Evolutionary conservation across 345 rosid species (phyloP), one percentile per base, ranked within the genome.

Genomic region (Eucalyptus decipiens): DNA sequence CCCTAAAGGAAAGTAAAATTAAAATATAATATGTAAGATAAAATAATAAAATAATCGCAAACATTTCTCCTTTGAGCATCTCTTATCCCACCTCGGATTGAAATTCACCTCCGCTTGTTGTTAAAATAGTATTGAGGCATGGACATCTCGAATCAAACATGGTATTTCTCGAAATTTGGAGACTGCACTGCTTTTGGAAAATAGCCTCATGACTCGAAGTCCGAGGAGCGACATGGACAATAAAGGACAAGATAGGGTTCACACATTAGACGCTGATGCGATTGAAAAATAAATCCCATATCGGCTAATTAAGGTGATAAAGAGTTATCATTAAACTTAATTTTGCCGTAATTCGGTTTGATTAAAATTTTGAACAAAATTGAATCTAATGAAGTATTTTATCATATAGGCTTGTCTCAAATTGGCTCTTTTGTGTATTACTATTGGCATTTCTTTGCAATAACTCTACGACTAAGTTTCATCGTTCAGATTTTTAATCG

Each of bases 401-500:
- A 14, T 62, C n/a, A 12, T 13, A n/a, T 8, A n/a, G 40, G 19
- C 37, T 15, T 3, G 1, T 4, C 76, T n/a, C 76, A 7, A 65
- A 65, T 32, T 65, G 76, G 11, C 76, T 34, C 40, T 4, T 65
- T 65, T 65, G 86, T 21, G 11, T 42, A 81, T 40, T 23, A 81
- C 17, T 18, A 42, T 81, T 42, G 51, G 42, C 86, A 42, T 42
- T 81, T 81, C 86, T 42, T 81, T 42, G 5, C 9, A 28, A 23
- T 47, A 65, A 65, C 21, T 65, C 19, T n/a, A 65, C 2, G 5
- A 3, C 2, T 8, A 52, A 21, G 24, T 52, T 52, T 52, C 11
- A 2, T 52, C 0, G 0, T 52, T 51, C 2, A 21, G 11, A 52
- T 52, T 19, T 52, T 10, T 52, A 52, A 52, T 21, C 0, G 5